Base-by-base conservation (phyloP, 1,284 basidiomycete genomes). In the Apiotrichum laibachii region DNA sequence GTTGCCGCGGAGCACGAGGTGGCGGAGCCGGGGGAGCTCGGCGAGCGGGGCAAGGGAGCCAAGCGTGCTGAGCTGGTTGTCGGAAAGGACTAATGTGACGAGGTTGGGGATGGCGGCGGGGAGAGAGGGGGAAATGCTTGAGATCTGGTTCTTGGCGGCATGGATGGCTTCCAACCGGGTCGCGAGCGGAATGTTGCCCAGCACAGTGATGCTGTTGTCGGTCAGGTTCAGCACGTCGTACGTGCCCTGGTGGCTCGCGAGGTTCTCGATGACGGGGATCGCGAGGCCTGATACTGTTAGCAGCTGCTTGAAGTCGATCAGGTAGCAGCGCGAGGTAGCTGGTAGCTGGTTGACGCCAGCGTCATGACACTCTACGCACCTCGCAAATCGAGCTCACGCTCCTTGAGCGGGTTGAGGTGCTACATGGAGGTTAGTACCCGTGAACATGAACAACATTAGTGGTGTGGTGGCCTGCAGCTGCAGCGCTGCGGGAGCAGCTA, bases 231-330 rank as follows among this genome's bases (percentile, higher is more conserved):
- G 71, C 15, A 75, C 75, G 64, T 80, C 78, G 58, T 72, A 82
- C 81, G 77, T 80, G 85, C 93, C 85, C 84, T 91, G 78, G 90
- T 96, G 72, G 11, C 97, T 92, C 82, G 94, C 96, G 69, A 99
- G 84, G 83, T 99, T 99, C 86, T 99, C 96, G 75, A 99, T 99
- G 54, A 90, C 87, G 48, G 94, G 92, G 72, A 99, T 97, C 85
- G 94, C 95, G 79, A 92, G 90, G 60, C 93, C 92, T 95, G 76
- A 68, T 40, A 13, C 11, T 13, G 40, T n/a, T 57, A 48, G 62
- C 56, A 55, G 40, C 10, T 42, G 40, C n/a, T n/a, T n/a, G n/a
- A n/a, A n/a, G n/a, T n/a, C n/a, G n/a, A n/a, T n/a, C n/a, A n/a
- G n/a, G n/a, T n/a, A n/a, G n/a, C n/a, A n/a, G n/a, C n/a, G n/a